Percentiles rank a stretch among this genome's conserved stretches.
phyloP scores from a whole-genome alignment of 129 eudicot species.

The Escallonia rubra region DNA sequence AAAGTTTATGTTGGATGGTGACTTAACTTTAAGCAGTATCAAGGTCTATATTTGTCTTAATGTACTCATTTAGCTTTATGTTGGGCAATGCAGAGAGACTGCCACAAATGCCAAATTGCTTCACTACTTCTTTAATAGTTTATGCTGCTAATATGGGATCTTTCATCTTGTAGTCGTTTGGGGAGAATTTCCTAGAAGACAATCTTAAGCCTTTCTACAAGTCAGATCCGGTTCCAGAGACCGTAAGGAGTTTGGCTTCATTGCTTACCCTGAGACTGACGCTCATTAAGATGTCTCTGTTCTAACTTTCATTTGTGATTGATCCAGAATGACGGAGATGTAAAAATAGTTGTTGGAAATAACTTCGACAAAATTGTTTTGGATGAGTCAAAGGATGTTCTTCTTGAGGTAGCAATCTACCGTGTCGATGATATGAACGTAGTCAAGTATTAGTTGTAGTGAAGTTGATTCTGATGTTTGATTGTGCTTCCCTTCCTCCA shows the following conservation, averaged over 20 bases:
- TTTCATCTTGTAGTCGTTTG: constrained; percentile 46
- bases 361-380: constrained; percentile 85
- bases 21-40: constrained; percentile 48
- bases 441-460: background rate
- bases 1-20: constrained; percentile 68
- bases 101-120: background rate
- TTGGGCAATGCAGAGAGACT: background rate
- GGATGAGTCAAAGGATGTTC: constrained; percentile 95
- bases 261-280: background rate
- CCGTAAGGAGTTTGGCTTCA: constrained; percentile 38
- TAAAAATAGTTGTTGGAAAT: constrained; percentile 87
- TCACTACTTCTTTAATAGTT: background rate
- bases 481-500: background rate
- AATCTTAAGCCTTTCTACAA: constrained; percentile 76
- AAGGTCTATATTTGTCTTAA: constrained; percentile 40
- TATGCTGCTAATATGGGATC: background rate
- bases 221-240: constrained; percentile 89
- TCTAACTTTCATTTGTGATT: background rate
- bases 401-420: constrained; percentile 64
- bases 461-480: constrained; percentile 3
- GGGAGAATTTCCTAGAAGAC: constrained; percentile 59
- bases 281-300: background rate
- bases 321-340: constrained; percentile 81
- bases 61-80: background rate
- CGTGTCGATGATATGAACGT: background rate